phyloP scores from a whole-genome alignment of 2,329 filamentous ascomycete genomes.

The Ceratocystis albifundus region DNA sequence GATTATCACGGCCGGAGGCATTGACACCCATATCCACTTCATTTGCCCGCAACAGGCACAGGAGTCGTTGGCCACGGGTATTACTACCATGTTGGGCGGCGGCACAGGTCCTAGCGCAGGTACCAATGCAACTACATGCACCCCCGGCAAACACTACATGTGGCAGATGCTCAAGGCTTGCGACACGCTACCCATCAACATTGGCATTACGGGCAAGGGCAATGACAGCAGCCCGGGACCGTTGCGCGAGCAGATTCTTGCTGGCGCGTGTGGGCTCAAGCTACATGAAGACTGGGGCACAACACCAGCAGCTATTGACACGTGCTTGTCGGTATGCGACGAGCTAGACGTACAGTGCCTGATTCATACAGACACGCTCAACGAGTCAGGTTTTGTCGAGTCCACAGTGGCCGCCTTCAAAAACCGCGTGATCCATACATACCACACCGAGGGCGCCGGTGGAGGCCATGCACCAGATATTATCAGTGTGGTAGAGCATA shows the following conservation, averaged over 20 bases:
- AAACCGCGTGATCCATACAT: constrained; percentile 81
- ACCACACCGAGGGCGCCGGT: constrained; percentile 91
- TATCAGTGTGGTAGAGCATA: constrained; percentile 79
- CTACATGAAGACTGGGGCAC: constrained; percentile 94
- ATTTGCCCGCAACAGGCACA: constrained; percentile 88
- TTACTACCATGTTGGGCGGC: constrained; percentile 84
- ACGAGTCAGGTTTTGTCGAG: constrained; percentile 95
- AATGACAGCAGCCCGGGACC: constrained; percentile 65
- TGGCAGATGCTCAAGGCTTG: constrained; percentile 81
- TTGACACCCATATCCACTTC: constrained; percentile 86
- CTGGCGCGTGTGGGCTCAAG: constrained; percentile 83
- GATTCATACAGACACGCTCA: constrained; percentile 91
- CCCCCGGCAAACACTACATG: constrained; percentile 72
- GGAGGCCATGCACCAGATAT: constrained; percentile 94
- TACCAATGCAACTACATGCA: constrained; percentile 86
- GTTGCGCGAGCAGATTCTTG: constrained; percentile 66
- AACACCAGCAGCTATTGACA: constrained; percentile 83
- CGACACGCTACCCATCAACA: constrained; percentile 70
- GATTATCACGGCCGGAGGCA: constrained; percentile 80
- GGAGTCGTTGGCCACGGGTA: constrained; percentile 71
- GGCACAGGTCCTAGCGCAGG: constrained; percentile 87
- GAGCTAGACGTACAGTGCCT: constrained; percentile 85
- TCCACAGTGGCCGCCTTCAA: constrained; percentile 79
- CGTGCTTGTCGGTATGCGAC: constrained; percentile 75
- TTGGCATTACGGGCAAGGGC: constrained; percentile 87